A percentile compares a stretch with the other conserved stretches of the same genome.
Evolutionary conservation across 176 grass and related monocot species (phyloP).

Genomic region (Bromus sterilis): DNA sequence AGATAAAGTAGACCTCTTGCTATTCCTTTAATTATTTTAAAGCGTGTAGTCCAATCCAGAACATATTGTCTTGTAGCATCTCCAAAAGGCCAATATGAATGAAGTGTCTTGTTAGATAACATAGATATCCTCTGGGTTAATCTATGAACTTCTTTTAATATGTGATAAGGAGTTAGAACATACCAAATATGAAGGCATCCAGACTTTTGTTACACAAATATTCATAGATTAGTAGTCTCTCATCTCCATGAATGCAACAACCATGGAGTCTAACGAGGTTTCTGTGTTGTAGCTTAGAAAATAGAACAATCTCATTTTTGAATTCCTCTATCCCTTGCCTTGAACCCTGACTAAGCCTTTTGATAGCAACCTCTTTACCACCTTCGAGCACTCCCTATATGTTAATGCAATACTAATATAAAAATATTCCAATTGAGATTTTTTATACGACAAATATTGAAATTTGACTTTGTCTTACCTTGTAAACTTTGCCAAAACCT

Average conservation of each 20-base stretch:
- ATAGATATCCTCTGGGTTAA: too few relatives aligned
- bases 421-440: too few relatives aligned
- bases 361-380: constrained; percentile 15
- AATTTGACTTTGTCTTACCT: constrained; percentile 38
- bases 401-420: too few relatives aligned
- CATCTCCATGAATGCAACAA: constrained; percentile 23
- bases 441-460: too few relatives aligned
- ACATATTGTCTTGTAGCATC: not conserved
- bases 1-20: constrained; percentile 52
- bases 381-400: constrained; percentile 10
- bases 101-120: too few relatives aligned
- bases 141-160: too few relatives aligned
- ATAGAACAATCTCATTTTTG: constrained; percentile 1
- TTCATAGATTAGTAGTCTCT: constrained; percentile 26
- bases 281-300: constrained; percentile 9
- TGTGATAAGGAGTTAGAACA: too few relatives aligned
- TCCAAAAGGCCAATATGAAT: too few relatives aligned
- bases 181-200: constrained; percentile 29
- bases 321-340: constrained; percentile 21
- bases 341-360: constrained; percentile 25
- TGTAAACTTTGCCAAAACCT: constrained; percentile 47
- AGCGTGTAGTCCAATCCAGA: constrained; percentile 33
- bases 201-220: constrained; percentile 24
- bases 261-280: constrained; percentile 26
- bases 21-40: constrained; percentile 38